Base-by-base conservation (phyloP, 371 early-diverging fungal genomes). In the Rhizopus stolonifer region DNA sequence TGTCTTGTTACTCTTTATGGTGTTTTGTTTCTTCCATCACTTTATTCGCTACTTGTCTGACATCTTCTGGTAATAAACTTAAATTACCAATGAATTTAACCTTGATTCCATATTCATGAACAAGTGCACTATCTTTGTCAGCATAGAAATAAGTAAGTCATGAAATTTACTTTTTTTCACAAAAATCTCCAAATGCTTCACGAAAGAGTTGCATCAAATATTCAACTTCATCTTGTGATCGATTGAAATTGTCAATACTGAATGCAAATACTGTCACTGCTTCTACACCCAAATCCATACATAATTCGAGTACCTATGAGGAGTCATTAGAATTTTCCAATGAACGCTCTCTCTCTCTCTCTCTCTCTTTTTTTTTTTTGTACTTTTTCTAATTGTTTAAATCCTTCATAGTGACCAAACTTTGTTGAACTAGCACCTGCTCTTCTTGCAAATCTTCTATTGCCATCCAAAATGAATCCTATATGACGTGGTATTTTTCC, bases 401-500 rank as follows among this genome's bases (percentile, higher is more conserved):
- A 95, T 11, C 98, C 99, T 40, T 81, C 80, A 26, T 83, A 73
- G 66, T 98, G 98, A 13, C 98, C 99, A 49, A 67, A 70, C 33
- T 64, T 54, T 10, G 73, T 72, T 2, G 64, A 64, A 10, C 45
- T 38, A 11, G 79, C 76, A 18, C 87, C 79, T 6, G 63, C 58
- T 39, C 81, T 82, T 55, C 79, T 81, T 22, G 91, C 96, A 69
- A 81, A 99, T 31, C 99, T 85, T 53, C 99, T 79, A 79, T 99
- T 99, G 8, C 99, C 99, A 69, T 99, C 99, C 85, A 98, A 91
- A 49, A 99, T 93, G 66, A 99, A 95, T 1, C 91, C 99, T 9
- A 98, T 80, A 69, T 99, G 99, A n/a, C 80, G 69, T 1, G 99
- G 99, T 18, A 98, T 81, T 2, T 88, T 86, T 2, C 97, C 97